A percentile compares a stretch with the other conserved stretches of the same genome.
These are phyloP conservation scores for Oryza glumipatula DNA, from an alignment of 176 grass and related monocot genomes.

Conservation along the genomic window DNA sequence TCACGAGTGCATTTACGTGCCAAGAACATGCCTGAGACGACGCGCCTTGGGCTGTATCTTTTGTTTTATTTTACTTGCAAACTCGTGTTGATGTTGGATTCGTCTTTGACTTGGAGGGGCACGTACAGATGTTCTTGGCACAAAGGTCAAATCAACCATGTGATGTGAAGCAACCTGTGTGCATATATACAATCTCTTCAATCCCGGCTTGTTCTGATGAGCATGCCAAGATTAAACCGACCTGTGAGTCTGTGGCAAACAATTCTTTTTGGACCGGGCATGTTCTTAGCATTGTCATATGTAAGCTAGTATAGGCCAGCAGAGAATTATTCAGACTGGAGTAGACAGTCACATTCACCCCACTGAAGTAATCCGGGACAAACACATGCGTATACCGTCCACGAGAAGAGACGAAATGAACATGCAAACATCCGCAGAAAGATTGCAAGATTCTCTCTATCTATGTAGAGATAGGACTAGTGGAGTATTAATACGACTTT, in stretches of 20 bases:
- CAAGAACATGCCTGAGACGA: not conserved
- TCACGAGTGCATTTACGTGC: conserved; percentile 1
- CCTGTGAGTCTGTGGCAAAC: not conserved
- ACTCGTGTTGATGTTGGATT: not conserved
- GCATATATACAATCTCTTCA: not conserved
- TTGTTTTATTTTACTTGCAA: not conserved
- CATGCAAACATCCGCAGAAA: not conserved
- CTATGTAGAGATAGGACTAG: too few relatives aligned
- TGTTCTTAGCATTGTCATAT: not conserved
- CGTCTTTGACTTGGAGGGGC: not conserved
- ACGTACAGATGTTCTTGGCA: not conserved
- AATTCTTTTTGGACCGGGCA: not conserved
- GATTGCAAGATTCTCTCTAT: not conserved
- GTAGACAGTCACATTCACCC: not conserved
- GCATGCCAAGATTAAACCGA: not conserved
- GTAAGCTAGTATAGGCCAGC: not conserved
- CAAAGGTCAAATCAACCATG: not conserved
- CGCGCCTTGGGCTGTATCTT: not conserved
- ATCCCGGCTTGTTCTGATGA: not conserved
- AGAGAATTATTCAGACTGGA: not conserved
- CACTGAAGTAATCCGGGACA: not conserved
- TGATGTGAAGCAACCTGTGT: not conserved
- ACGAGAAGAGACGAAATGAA: not conserved
- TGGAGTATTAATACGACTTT: too few relatives aligned
- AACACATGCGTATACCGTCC: not conserved